Base-by-base conservation (phyloP, 768 basidiomycete genomes). In the Amanita molliuscula region DNA sequence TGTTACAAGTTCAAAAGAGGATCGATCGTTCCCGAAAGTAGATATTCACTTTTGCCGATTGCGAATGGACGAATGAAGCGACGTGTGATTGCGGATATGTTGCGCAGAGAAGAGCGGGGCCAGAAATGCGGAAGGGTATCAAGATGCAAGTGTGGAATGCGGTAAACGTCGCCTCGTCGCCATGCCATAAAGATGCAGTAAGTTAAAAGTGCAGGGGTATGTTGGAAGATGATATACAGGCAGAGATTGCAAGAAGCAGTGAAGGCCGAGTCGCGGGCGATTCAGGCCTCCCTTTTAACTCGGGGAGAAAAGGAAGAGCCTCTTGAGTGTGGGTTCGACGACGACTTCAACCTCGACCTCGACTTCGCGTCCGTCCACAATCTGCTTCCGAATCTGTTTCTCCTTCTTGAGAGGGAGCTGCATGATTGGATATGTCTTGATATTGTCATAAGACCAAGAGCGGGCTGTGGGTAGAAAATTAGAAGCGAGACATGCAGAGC, bases 371-470 rank as follows among this genome's bases (percentile, higher is more conserved):
- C 76, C 73, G 55, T 79, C 69, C 36, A 83, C 61, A 26, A 74
- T 64, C 9, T 63, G 66, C 61, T 70, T 73, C 69, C 78, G 77
- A 56, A 63, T 71, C 29, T 67, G 71, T 65, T 76, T 76, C 66
- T 79, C 77, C 61, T 69, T 81, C 66, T 73, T 73, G 38, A 70
- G 65, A n/a, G 75, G 77, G 33, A 75, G 65, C 53, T 69, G 67
- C 76, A 81, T 79, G 52, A 78, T 67, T 13, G 81, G 78, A 56
- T 87, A 88, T 3, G 80, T 84, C 59, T 73, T 75, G 53, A 84
- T 62, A 55, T 82, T 82, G 57, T 85, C 83, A 58, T 86, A 87
- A 2, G 84, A 85, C 84, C 82, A 86, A 2, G 85, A 79, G 25
- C 82, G 81, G 10, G 68, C 84, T 85, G 51, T 25, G 8, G 5